Base-by-base conservation (phyloP, 495 filamentous ascomycete genomes). In the Talaromyces adpressus region DNA sequence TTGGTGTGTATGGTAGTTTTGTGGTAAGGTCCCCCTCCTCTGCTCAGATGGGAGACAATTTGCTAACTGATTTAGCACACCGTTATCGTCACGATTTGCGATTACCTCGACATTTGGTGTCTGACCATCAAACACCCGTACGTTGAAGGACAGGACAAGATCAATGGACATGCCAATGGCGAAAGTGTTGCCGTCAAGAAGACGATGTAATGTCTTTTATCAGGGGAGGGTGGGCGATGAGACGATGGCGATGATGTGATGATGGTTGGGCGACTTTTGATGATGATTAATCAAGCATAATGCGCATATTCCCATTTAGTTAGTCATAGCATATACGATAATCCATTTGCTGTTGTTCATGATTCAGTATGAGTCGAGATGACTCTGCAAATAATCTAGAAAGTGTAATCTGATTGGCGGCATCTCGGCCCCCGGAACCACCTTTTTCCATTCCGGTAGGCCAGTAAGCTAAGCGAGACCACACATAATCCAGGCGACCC, bases 71-170 rank as follows among this genome's bases (percentile, higher is more conserved):
- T 57, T 14, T 62, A 87, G 84, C 77, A 90, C 53, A 94, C 97
- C 73, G 91, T 98, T 32, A 95, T 98, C 65, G 90, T 92, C 11
- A 93, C 92, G 25, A 98, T 98, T 69, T 98, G 94, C 72, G 94
- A 98, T 70, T 95, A 96, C 72, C 81, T 97, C 62, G 94, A 98
- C 73, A 98, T 98, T 69, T 97, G 91, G 91, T 98, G 94, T 70
- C 79, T 98, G 74, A 96, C 89, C 0, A 98, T 98, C 73, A 98
- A 98, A 81, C 87, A 80, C 62, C 77, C 77, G 1, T 74, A 72
- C 51, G 66, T 71, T 25, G 76, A 77, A 56, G 74, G 69, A 39
- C 69, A 67, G 39, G 65, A 71, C 39, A 51, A 63, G 4, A 39
- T 63, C 9, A 73, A 74, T 59, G 71, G 69, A 14, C 32, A 69